These are phyloP conservation scores for Corchorus olitorius DNA, from an alignment of 345 rosid genomes.

Conservation along the genomic window DNA sequence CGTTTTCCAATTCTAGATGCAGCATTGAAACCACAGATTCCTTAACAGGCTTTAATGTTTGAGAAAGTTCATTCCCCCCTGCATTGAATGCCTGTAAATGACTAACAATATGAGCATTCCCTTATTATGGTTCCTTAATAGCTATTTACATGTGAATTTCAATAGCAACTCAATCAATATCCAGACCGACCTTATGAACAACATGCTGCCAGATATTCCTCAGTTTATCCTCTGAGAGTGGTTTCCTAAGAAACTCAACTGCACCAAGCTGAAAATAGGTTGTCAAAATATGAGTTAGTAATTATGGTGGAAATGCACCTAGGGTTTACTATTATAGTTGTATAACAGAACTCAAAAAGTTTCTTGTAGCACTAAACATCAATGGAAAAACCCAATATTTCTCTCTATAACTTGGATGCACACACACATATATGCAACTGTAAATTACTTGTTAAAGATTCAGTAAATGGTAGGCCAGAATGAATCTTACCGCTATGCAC, in stretches of 20 bases:
- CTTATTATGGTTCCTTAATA: background rate
- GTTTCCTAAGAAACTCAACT: constrained; percentile 91
- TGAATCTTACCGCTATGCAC: constrained; percentile 82
- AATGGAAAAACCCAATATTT: background rate
- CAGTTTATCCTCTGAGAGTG: constrained; percentile 77
- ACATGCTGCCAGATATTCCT: constrained; percentile 97
- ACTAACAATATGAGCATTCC: constrained; percentile 31
- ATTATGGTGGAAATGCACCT: background rate
- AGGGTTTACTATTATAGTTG: background rate
- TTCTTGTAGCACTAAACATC: background rate
- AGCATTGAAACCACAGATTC: constrained; percentile 66
- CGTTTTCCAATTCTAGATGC: constrained; percentile 44
- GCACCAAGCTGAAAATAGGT: constrained; percentile 83
- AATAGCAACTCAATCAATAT: constrained; percentile 9
- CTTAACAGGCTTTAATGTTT: constrained; percentile 71
- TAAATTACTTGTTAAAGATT: constrained; percentile 9
- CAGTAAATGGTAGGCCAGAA: background rate
- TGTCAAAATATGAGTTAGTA: constrained; percentile 24
- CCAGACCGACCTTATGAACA: constrained; percentile 71
- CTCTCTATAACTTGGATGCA: background rate
- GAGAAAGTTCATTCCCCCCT: constrained; percentile 45
- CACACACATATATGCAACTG: background rate
- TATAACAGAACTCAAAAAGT: background rate
- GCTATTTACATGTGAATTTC: background rate
- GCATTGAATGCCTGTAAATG: constrained; percentile 75